Percentiles rank a stretch among this genome's conserved stretches.
Evolutionary conservation across 441 rosid species (phyloP).

Genomic region (Populus hybrid): DNA sequence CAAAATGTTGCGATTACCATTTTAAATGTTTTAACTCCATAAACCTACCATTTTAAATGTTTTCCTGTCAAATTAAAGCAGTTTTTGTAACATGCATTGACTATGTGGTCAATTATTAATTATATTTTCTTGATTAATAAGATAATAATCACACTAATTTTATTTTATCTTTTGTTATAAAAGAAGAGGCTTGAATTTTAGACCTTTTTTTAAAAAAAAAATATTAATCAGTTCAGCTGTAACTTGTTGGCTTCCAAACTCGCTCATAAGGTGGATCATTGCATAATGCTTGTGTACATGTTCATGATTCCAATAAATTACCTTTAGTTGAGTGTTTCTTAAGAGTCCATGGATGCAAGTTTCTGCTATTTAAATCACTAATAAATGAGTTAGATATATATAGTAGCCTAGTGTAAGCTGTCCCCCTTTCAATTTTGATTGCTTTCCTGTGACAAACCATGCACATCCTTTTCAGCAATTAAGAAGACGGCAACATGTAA

Average conservation of each 20-base stretch:
- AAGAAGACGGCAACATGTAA: constrained; percentile 21
- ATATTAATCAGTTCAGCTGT: too few species aligned
- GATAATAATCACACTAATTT: neutral
- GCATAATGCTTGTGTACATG: constrained; percentile 15
- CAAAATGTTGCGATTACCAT: neutral
- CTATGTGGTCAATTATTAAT: constrained; percentile 6
- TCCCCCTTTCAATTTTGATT: neutral
- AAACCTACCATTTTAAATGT: constrained; percentile 1
- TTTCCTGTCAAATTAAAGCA: neutral
- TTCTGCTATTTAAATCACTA: neutral
- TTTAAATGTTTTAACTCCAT: neutral
- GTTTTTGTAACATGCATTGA: neutral
- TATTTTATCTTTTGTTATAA: too few species aligned
- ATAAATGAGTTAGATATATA: neutral
- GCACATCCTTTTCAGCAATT: constrained; percentile 21
- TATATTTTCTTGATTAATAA: neutral
- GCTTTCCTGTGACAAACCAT: constrained; percentile 19
- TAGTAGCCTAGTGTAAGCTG: neutral
- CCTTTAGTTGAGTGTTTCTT: constrained; percentile 19
- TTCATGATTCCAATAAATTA: constrained; percentile 12
- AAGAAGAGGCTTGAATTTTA: too few species aligned
- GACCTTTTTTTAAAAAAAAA: too few species aligned
- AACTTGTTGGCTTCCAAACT: neutral
- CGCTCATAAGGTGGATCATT: constrained; percentile 17
- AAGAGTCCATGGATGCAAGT: neutral